phyloP scores from a whole-genome alignment of 371 early-diverging fungal genomes.

The Mucor lusitanicus region DNA sequence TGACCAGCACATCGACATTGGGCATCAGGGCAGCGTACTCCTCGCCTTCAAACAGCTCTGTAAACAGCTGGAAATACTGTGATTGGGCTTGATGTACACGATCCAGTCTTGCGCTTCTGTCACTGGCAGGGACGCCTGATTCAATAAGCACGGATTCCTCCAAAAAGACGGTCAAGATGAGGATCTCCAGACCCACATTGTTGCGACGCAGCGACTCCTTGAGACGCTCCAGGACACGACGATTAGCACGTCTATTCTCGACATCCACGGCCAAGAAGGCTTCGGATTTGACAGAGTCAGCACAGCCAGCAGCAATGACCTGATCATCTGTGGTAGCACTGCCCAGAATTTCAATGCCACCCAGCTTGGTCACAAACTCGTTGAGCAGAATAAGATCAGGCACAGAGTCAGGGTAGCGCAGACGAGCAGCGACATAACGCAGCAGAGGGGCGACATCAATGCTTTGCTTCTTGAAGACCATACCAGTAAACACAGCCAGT shows the following conservation, averaged over 20 bases:
- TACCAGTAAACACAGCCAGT: slow-evolving; percentile 75
- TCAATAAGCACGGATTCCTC: slow-evolving; percentile 50
- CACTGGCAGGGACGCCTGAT: slow-evolving; percentile 55
- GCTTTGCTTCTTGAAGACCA: slow-evolving; percentile 69
- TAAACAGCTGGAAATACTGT: slow-evolving; percentile 70
- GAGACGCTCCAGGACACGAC: slow-evolving; percentile 60
- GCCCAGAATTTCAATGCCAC: slow-evolving; percentile 68
- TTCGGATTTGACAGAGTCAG: slow-evolving; percentile 61
- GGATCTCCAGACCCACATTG: slow-evolving; percentile 57
- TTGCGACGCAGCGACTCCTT: slow-evolving; percentile 60
- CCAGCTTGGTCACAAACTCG: slow-evolving; percentile 76
- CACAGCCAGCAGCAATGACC: slow-evolving; percentile 69
- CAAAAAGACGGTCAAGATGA: slow-evolving; percentile 55
- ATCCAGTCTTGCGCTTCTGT: slow-evolving; percentile 43
- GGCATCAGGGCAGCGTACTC: slow-evolving; percentile 66
- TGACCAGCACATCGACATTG: slow-evolving; percentile 54
- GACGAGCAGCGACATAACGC: slow-evolving; percentile 68
- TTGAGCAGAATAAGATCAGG: slow-evolving; percentile 63
- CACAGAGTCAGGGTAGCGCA: slow-evolving; percentile 52
- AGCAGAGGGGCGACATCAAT: slow-evolving; percentile 68
- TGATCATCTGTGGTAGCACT: slow-evolving; percentile 58
- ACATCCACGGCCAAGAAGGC: slow-evolving; percentile 49
- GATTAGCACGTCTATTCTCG: slow-evolving; percentile 54
- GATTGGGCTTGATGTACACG: slow-evolving; percentile 58
- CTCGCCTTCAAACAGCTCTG: slow-evolving; percentile 58